Evolutionary conservation across 2,329 filamentous ascomycete genomes (phyloP).

Genomic region (Erysiphe neolycopersici): DNA sequence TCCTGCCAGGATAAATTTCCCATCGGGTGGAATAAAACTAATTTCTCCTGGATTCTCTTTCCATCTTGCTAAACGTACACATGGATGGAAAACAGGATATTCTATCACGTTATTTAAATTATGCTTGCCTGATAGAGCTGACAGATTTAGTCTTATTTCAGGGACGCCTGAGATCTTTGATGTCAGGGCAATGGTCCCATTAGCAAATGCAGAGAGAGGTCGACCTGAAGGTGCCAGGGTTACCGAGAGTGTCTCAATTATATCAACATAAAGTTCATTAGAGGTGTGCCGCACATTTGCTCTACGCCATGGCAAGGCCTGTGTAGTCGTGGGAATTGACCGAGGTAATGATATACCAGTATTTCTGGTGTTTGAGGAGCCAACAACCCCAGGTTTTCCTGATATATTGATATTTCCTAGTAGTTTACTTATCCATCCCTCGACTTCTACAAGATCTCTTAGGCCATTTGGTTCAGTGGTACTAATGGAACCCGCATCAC

Average conservation of each 20-base stretch:
- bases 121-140: slow-evolving; percentile 56
- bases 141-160: slow-evolving; percentile 59
- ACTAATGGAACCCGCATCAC: slow-evolving; percentile 67
- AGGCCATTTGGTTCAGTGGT: slow-evolving; percentile 87
- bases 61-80: slow-evolving; percentile 76
- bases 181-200: slow-evolving; percentile 84
- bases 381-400: slow-evolving; percentile 19
- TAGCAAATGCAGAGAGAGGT: slow-evolving; percentile 61
- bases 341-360: slow-evolving; percentile 12
- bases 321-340: slow-evolving; percentile 18
- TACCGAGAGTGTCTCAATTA: slow-evolving; percentile 70
- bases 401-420: slow-evolving; percentile 69
- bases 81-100: slow-evolving; percentile 85
- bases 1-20: slow-evolving; percentile 72
- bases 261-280: slow-evolving; percentile 90
- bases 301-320: slow-evolving; percentile 59
- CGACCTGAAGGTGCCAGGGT: slow-evolving; percentile 77
- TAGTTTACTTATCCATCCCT: slow-evolving; percentile 69
- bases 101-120: slow-evolving; percentile 51
- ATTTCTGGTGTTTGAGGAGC: slow-evolving; percentile 7
- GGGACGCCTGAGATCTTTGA: slow-evolving; percentile 86
- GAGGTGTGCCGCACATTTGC: slow-evolving; percentile 86
- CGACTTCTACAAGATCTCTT: slow-evolving; percentile 73
- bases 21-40: slow-evolving; percentile 91
- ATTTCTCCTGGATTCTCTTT: slow-evolving; percentile 67